Percentiles rank a stretch among this genome's conserved stretches.
These are phyloP conservation scores for Suillus ampliporus DNA, from an alignment of 768 basidiomycete genomes.

Conservation along the genomic window DNA sequence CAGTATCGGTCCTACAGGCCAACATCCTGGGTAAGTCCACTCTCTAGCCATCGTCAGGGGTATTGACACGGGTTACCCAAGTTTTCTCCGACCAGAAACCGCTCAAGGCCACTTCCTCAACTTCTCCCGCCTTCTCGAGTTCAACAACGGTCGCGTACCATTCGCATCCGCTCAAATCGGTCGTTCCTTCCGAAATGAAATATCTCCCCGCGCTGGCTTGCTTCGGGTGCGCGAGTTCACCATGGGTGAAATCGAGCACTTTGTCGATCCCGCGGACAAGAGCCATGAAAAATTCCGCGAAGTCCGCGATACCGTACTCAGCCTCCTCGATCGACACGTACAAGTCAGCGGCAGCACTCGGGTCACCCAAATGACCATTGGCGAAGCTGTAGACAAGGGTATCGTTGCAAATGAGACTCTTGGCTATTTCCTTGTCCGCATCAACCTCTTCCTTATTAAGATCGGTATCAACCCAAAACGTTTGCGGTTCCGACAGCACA, in stretches of 20 bases:
- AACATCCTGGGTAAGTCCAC: conserved; percentile 81
- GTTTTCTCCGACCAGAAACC: conserved; percentile 96
- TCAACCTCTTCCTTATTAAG: conserved; percentile 85
- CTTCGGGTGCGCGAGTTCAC: conserved; percentile 98
- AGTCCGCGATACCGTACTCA: conserved; percentile 73
- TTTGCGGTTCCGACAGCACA: conserved; percentile 95
- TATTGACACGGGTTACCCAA: conserved; percentile 31
- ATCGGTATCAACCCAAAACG: conserved; percentile 88
- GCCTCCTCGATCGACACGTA: conserved; percentile 82
- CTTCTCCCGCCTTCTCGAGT: conserved; percentile 95
- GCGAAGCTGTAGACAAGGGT: conserved; percentile 86
- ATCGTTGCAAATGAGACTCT: conserved; percentile 97
- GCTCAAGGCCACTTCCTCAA: conserved; percentile 99
- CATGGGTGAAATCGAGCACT: conserved; percentile 99
- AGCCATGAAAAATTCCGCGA: conserved; percentile 83
- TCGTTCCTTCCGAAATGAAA: conserved; percentile 96
- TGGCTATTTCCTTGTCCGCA: conserved; percentile 95
- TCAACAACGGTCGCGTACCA: conserved; percentile 96
- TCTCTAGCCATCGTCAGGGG: not conserved
- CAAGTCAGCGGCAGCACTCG: conserved; percentile 77
- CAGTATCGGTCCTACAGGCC: conserved; percentile 96
- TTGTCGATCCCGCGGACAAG: conserved; percentile 94
- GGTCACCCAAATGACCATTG: conserved; percentile 71
- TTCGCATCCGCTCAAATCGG: conserved; percentile 99
- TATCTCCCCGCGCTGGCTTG: conserved; percentile 94